Base-by-base conservation (phyloP, 1,284 basidiomycete genomes). In the Sphaerobolus stellatus region DNA sequence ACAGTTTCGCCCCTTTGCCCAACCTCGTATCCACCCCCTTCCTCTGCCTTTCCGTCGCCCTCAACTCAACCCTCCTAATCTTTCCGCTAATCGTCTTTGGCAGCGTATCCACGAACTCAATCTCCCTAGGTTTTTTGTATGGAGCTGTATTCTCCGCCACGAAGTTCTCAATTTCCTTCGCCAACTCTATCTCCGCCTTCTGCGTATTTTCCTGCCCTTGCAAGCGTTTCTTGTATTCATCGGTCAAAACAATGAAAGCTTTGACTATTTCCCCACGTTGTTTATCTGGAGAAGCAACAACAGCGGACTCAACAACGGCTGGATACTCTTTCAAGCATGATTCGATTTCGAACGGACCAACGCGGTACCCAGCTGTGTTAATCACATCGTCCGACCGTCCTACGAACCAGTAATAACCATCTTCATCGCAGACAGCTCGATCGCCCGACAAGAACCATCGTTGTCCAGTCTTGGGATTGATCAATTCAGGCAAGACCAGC, bases 301-400 rank as follows among this genome's bases (percentile, higher is more conserved):
- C 46, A 14, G 25, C 46, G 5, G 46, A 48, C 30, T 48, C 46
- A 2, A 33, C 27, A n/a, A 48, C 28, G 28, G 24, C 46, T 5
- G 16, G 16, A 31, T 48, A 31, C 22, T 48, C 46, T 48, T 48
- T 48, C n/a, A 48, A 31, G 20, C 24, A 3, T 27, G 46, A 48
- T 31, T 48, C 46, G 22, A 48, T 29, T 33, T 48, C 46, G 28
- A 48, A 48, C 7, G 46, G 46, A 29, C 46, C 46, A 33, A 48
- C 46, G 2, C 46, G 46, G 28, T 48, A 48, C 14, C 46, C 46
- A 33, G 46, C 27, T 16, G 46, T 48, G 14, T 29, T 48, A 22
- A 48, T 48, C 13, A 48, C 46, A 31, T 48, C 46, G 18, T 48
- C 46, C n/a, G 46, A 27, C 16, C 46, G 46, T 22, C 46, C 46